Base-by-base conservation (phyloP, 2,329 filamentous ascomycete genomes). In the Cordyceps pruinosa region DNA sequence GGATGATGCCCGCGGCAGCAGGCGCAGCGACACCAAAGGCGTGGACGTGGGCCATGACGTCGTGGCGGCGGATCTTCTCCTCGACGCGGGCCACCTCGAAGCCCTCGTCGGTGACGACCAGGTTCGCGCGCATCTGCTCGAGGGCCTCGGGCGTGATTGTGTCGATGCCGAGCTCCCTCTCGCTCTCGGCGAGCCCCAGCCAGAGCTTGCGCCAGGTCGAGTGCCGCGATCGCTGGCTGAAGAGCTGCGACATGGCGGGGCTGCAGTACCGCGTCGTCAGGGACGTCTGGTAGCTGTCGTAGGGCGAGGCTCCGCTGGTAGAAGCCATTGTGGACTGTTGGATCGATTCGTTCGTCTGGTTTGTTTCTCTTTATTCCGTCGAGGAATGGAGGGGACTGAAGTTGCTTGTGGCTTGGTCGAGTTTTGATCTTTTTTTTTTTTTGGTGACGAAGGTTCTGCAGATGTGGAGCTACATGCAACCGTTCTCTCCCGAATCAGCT, bases 121-220 rank as follows among this genome's bases (percentile, higher is more conserved):
- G 76, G 60, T 92, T 80, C n/a, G 83, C 81, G 61, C 81, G 79
- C 82, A 96, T 88, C 72, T 91, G 82, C 59, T 85, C 80, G 53
- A 97, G 77, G 9, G 91, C 91, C 66, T 93, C 84, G 21, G 80
- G 71, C 15, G 82, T 85, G 68, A 96, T 92, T 45, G 74, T 69
- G 9, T 81, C 75, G 47, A 96, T 81, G 3, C 90, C 90, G 2
- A 96, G 81, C 71, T 92, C 87, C 70, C 85, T 86, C 77, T 96
- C 87, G 10, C 82, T 79, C 77, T 96, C 87, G 25, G 91, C 91
- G 12, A 96, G 86, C 73, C 81, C 85, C 45, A 93, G 76, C 92
- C 92, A 97, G 19, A 96, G 83, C 69, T 89, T 81, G 62, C 91
- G 84, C 90, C 90, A 95, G 56, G 85, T 90, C 42, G 83, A 86